Conservation (phyloP, 2,329 filamentous ascomycete genomes). For the Neopestalotiopsis sp. region DNA sequence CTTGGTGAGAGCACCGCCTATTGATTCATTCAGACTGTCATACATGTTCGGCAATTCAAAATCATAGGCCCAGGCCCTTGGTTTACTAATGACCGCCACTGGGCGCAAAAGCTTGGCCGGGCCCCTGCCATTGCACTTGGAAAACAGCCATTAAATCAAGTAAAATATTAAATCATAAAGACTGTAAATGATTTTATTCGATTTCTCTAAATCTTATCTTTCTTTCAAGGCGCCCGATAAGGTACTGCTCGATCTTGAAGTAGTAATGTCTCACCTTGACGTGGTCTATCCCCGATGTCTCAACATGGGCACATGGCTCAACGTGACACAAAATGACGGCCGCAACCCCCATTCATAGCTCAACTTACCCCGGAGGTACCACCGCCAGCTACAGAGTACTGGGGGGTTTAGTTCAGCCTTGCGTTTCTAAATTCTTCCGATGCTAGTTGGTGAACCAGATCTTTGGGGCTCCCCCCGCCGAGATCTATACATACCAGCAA, state of each 20-base stretch:
- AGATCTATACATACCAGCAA: not conserved
- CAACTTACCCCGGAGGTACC: not conserved
- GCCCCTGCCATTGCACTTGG: too few species aligned
- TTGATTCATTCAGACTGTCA: not conserved
- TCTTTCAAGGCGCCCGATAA: not conserved
- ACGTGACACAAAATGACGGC: slow-evolving; percentile 10
- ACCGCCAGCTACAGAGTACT: not conserved
- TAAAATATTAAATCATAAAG: not conserved
- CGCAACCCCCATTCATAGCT: not conserved
- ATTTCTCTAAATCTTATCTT: not conserved
- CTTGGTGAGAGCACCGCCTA: not conserved
- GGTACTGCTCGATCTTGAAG: not conserved
- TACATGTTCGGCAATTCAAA: not conserved
- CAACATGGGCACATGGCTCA: slow-evolving; percentile 7
- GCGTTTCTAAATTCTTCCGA: not conserved
- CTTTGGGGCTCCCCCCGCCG: not conserved
- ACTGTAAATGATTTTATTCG: not conserved
- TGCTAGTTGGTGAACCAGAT: not conserved
- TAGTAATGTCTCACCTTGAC: not conserved
- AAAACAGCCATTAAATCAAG: not conserved
- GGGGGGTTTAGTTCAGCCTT: not conserved
- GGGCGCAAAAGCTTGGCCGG: too few species aligned
- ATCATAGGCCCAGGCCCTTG: too few species aligned
- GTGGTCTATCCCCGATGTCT: not conserved
- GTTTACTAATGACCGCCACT: too few species aligned